These are phyloP conservation scores for Cystoderma amianthinum DNA, from an alignment of 768 basidiomycete genomes.

Conservation along the genomic window DNA sequence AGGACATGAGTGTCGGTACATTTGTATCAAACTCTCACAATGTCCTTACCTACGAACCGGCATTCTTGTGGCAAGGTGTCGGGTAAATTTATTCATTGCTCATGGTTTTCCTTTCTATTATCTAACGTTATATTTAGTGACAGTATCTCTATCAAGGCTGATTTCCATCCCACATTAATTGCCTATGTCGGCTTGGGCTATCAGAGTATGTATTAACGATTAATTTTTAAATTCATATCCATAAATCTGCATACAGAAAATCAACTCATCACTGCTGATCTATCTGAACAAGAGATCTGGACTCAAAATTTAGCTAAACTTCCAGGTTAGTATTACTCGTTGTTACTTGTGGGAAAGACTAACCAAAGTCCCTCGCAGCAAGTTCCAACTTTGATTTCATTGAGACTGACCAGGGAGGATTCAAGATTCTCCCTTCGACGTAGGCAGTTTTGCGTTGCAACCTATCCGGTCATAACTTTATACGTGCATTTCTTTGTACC, in stretches of 20 bases:
- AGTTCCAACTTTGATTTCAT: not conserved
- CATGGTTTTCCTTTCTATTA: not conserved
- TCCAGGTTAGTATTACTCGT: not conserved
- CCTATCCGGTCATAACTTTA: no score
- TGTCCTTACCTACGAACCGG: not conserved
- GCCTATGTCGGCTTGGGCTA: not conserved
- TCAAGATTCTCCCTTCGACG: not conserved
- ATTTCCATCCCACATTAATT: conserved; percentile 1
- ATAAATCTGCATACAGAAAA: not conserved
- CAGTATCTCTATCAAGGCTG: not conserved
- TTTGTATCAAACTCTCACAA: not conserved
- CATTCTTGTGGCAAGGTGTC: not conserved
- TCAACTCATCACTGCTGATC: conserved; percentile 1
- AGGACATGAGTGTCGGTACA: conserved; percentile 1
- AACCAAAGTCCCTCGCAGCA: no score
- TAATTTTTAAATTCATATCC: not conserved
- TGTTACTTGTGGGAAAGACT: no score
- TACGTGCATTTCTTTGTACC: no score
- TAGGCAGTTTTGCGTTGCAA: not conserved
- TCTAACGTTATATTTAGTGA: not conserved
- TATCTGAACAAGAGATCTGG: conserved; percentile 1
- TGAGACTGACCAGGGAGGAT: not conserved
- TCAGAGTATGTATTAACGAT: not conserved
- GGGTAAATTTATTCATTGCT: not conserved
- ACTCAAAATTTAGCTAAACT: not conserved